Percentiles rank a stretch among this genome's conserved stretches.
Conservation (phyloP, 331 rosid species). For the Saraca asoca region DNA sequence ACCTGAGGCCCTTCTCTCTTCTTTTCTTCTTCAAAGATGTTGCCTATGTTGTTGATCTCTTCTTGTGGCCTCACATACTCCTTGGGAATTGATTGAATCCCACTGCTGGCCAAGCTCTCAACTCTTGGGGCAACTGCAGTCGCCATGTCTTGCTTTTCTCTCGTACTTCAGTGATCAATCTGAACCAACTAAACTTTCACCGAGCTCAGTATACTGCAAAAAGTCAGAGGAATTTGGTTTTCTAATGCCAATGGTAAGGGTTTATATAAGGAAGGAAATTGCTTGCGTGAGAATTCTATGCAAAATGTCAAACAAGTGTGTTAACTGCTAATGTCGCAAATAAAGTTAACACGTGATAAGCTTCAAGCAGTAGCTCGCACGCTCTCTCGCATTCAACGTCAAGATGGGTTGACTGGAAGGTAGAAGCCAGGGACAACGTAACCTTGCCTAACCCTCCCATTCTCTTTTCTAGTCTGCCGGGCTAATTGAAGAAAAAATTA, state of each 20-base stretch:
- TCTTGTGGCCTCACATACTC: constrained; percentile 78
- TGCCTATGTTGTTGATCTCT: constrained; percentile 58
- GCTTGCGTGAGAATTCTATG: not conserved
- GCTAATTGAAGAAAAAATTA: too few relatives aligned
- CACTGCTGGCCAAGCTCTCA: constrained; percentile 67
- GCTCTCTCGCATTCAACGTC: not conserved
- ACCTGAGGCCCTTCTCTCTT: constrained; percentile 59
- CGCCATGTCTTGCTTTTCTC: constrained; percentile 38
- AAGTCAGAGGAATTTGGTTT: too few relatives aligned
- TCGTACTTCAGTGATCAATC: not conserved
- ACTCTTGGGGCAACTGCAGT: constrained; percentile 48
- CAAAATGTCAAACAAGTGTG: not conserved
- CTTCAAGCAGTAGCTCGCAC: not conserved
- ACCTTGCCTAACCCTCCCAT: not conserved
- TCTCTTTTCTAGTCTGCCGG: not conserved
- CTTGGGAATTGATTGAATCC: constrained; percentile 57
- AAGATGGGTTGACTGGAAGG: not conserved
- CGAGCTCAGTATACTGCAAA: not conserved
- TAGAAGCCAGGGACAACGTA: not conserved
- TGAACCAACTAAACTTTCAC: not conserved
- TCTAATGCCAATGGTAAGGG: too few relatives aligned
- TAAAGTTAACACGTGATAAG: not conserved
- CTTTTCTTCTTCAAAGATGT: constrained; percentile 69
- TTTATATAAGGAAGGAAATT: not conserved
- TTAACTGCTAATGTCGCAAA: too few relatives aligned